These are phyloP conservation scores for Gossypium aridum DNA, from an alignment of 441 rosid species.

Conservation along the genomic window DNA sequence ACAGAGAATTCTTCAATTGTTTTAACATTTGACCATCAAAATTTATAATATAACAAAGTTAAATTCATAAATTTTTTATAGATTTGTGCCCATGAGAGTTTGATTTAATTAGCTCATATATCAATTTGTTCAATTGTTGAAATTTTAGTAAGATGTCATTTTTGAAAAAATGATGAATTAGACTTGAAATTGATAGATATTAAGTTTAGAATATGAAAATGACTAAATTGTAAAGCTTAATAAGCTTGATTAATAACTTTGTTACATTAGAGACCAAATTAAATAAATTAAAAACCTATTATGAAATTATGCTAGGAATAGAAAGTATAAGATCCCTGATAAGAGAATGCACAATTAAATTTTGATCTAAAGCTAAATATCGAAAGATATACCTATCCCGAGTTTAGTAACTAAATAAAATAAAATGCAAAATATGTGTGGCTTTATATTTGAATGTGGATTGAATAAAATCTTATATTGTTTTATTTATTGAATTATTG, in stretches of 20 bases:
- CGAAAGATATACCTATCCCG: background rate
- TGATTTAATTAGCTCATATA: background rate
- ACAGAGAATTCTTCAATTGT: background rate
- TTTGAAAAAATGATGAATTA: background rate
- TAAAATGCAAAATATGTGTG: background rate
- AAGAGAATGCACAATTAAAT: background rate
- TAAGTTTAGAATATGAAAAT: too few relatives aligned
- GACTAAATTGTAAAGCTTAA: background rate
- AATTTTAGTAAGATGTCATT: too few relatives aligned
- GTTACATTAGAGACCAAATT: background rate
- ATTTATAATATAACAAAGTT: background rate
- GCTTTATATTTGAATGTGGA: background rate
- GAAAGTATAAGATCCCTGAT: background rate
- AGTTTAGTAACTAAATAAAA: background rate
- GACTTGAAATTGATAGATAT: background rate
- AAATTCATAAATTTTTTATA: background rate
- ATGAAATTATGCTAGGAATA: background rate
- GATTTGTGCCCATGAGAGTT: background rate
- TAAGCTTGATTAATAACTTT: background rate
- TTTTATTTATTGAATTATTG: background rate
- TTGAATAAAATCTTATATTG: too few relatives aligned
- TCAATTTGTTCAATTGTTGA: background rate
- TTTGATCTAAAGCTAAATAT: background rate
- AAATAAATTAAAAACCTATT: too few relatives aligned
- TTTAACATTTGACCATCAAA: background rate